Conservation (phyloP, 1,139 yeast species). For the Ashbya aceris region DNA sequence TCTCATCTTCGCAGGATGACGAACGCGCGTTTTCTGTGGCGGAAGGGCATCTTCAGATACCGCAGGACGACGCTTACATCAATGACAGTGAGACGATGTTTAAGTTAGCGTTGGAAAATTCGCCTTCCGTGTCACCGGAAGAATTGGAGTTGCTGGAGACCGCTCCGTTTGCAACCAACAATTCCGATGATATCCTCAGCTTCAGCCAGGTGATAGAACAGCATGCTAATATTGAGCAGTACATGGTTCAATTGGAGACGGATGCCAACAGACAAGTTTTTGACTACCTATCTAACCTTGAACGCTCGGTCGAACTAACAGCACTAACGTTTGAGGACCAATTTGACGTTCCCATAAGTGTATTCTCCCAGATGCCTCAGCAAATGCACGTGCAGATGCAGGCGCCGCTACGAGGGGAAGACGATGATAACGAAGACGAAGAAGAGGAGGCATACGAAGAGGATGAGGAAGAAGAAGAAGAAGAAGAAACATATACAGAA, state of each 20-base stretch:
- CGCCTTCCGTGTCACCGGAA: conserved; percentile 1
- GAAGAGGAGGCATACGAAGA: conserved; percentile 1
- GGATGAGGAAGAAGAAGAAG: conserved; percentile 2
- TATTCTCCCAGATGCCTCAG: neutral
- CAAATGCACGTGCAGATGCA: neutral
- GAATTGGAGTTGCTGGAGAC: neutral
- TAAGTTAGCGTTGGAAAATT: conserved; percentile 2
- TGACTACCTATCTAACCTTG: neutral
- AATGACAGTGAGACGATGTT: neutral
- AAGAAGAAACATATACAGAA: neutral
- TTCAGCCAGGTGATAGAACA: neutral
- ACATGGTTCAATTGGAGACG: neutral
- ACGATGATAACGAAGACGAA: neutral
- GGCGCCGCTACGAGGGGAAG: neutral
- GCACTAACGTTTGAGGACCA: neutral
- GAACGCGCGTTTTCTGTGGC: conserved; percentile 1
- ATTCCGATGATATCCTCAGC: neutral
- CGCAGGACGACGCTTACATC: conserved; percentile 3
- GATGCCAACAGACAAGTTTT: neutral
- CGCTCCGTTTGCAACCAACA: neutral
- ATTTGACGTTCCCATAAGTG: neutral
- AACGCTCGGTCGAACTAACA: neutral
- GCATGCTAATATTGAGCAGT: neutral
- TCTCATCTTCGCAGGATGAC: conserved; percentile 3
- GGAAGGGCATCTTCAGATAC: conserved; percentile 2